phyloP scores from a whole-genome alignment of 257 asterid genomes.

The Nicotiana tabacum region DNA sequence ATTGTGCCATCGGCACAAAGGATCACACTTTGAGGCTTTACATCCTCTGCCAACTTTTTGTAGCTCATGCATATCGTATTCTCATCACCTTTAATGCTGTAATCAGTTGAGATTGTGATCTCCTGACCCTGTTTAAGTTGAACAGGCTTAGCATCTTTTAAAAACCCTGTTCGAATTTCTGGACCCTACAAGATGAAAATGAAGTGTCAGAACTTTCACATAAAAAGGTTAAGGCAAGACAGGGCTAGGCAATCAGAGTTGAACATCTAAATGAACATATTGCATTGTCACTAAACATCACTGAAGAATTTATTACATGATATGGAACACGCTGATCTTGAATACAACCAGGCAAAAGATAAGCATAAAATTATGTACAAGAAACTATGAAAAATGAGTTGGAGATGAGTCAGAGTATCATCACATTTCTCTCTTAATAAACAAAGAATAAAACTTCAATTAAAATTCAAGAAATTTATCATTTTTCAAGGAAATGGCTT shows the following conservation, averaged over 20 bases:
- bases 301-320: neutral
- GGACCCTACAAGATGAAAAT: constrained; percentile 43
- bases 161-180: constrained; percentile 61
- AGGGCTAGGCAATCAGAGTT: neutral
- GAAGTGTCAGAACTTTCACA: neutral
- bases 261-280: neutral
- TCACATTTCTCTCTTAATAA: neutral
- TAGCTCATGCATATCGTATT: constrained; percentile 66
- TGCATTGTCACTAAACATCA: constrained; percentile 1
- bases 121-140: constrained; percentile 60
- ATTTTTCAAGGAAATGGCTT: neutral
- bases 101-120: constrained; percentile 60
- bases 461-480: neutral
- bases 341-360: neutral
- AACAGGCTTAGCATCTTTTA: constrained; percentile 58
- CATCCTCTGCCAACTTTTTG: constrained; percentile 57
- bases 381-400: neutral
- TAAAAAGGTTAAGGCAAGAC: neutral
- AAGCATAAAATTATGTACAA: neutral
- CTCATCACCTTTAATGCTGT: constrained; percentile 53
- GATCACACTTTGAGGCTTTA: constrained; percentile 46
- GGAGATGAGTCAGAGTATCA: neutral
- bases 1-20: constrained; percentile 72
- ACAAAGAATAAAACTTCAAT: neutral
- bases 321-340: neutral